Base-by-base conservation (phyloP, 2,329 filamentous ascomycete species). In the Ophiostoma fasciatum region DNA sequence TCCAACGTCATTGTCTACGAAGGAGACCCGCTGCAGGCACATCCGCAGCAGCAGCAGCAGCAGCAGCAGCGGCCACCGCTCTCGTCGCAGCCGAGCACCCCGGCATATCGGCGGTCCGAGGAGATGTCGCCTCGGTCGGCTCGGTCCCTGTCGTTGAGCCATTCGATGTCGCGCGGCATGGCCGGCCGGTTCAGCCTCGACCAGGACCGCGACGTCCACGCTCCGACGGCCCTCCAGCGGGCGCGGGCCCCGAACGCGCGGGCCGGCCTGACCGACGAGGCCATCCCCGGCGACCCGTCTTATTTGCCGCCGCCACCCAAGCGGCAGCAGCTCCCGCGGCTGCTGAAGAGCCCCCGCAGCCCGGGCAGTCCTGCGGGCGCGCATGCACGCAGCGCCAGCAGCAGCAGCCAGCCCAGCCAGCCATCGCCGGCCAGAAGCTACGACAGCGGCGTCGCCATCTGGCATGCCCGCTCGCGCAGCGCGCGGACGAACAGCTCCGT, bases 231-330 rank as follows among this genome's bases (percentile, higher is more conserved):
- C 9, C 56, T 73, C 20, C 63, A 73, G 10, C 57, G 73, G 25
- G 71, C 72, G 11, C 60, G 64, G 32, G 74, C 74, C 7, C 73
- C 74, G 11, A 78, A 78, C 45, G 61, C 73, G n/a, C 60, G 73
- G 15, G 63, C 62, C 1, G 74, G 74, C 13, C 60, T 78, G 6
- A 78, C 74, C 3, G 73, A 78, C 42, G 70, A 76, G 45, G 53
- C 63, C 2, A 51, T 77, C 3, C 71, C 72, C 5, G 73, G 74
- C 23, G 73, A 70, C 39, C 65, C 67, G 31, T 69, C 74, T 4
- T 78, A 73, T 43, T 51, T 78, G 21, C 53, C 64, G 7, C 56
- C 60, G 10, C n/a, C n/a, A n/a, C 57, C 66, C 1, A 73, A 64
- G 50, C 63, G 68, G n/a, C n/a, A n/a, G 10, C 64, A 68, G 12